Evolutionary conservation across 176 grass and related monocot species (phyloP), one percentile per base, ranked within the genome.

Genomic region (Echinochloa phyllopogon): DNA sequence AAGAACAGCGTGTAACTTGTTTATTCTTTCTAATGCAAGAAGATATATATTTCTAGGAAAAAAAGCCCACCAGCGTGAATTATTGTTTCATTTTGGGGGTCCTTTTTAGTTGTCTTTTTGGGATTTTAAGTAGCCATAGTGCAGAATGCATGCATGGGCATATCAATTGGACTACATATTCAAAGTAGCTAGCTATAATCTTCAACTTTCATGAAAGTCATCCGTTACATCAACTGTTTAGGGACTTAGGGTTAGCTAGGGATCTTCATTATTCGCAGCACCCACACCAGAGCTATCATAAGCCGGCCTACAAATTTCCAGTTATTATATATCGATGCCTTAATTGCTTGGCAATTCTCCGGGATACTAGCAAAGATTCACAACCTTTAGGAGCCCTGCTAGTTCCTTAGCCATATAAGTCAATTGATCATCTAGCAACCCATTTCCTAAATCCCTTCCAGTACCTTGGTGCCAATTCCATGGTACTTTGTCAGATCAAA

Each of bases 281-380:
- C 40, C 62, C 45, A n/a, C 45, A 53, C n/a, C 78, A 7, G 49
- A 53, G 3, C 63, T 56, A 5, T 81, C 64, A 17, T 81, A 69
- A 64, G 78, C 78, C 47, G 64, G 64, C 78, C 77, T 55, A 56
- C 6, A 21, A 56, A 42, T 68, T 65, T 39, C 6, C 24, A 3
- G 12, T 67, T 55, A 24, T 65, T 40, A 9, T 52, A 39, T 38
- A 80, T n/a, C 47, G 16, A 11, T 1, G 7, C 55, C 63, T 81
- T 81, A 41, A 67, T 55, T 42, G 75, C 45, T 17, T 67, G 62
- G 6, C 44, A 55, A 52, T 55, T 81, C 36, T 17, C 36, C 36
- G 21, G 13, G 78, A 81, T 69, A 53, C 64, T 81, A 81, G 49
- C 47, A 40, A 52, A 24, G 33, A 68, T 42, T 41, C 47, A 69